Base-by-base conservation (phyloP, 2,329 filamentous ascomycete species). In the Scytalidium lignicola region DNA sequence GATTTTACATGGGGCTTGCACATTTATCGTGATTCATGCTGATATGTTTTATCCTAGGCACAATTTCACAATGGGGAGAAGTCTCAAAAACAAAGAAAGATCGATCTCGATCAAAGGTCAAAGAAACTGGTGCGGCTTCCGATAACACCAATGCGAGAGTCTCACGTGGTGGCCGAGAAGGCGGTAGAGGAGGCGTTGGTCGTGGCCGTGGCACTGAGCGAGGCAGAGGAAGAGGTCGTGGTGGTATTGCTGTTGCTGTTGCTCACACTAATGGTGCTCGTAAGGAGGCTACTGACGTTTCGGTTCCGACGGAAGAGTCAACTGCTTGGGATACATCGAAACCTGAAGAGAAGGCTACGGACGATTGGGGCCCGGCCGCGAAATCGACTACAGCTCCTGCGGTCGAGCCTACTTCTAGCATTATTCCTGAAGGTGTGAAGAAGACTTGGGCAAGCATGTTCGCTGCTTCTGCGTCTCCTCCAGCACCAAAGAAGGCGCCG, bases 21-120 rank as follows among this genome's bases (percentile, higher is more conserved):
- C 29, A 44, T 48, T n/a, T 29, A 48, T 44, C 32, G 32, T 37
- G 32, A 37, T 17, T 15, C 15, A 39, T 44, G 22, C 46, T 90
- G 32, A 37, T 37, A 37, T 37, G 5, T 37, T 37, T n/a, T 4
- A 9, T 37, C 10, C 15, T 13, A 37, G 88, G 88, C 63, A 80
- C 82, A 57, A 85, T 91, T 62, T 84, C 88, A 56, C 87, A 90
- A 74, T 93, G 90, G 82, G 85, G 84, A 60, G 87, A 92, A 68
- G 88, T 93, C 58, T 86, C 85, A 59, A 88, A 88, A 76, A 79
- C 82, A 63, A 86, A 86, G 74, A 91, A 90, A 75, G 82, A 86
- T 60, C 75, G 80, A 58, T 72, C 83, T 61, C 83, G 84, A 69
- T 78, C 84, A 58, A 92, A 91, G 78, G 74, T 76, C 54, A 86